Percentiles rank a stretch among this genome's conserved stretches.
Evolutionary conservation across 306 rosid genomes (phyloP).

Genomic region (Gynostemma pentaphyllum): DNA sequence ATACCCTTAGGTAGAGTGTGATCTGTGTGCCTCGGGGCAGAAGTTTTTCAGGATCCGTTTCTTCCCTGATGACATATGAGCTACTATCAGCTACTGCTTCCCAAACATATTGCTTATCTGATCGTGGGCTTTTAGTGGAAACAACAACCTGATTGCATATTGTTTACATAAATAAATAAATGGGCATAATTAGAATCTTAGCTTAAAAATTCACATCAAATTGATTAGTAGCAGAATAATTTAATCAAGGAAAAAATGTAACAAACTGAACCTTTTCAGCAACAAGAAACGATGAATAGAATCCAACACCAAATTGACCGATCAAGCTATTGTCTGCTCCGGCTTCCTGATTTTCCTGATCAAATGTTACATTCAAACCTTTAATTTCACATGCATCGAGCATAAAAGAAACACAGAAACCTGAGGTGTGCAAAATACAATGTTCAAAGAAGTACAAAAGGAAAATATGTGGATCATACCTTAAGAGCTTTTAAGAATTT

Average conservation of each 20-base stretch:
- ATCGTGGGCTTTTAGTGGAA: slow-evolving; percentile 88
- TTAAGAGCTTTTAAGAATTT: slow-evolving; percentile 84
- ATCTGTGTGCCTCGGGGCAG: slow-evolving; percentile 84
- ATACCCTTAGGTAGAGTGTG: slow-evolving; percentile 72
- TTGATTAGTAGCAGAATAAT: neutral
- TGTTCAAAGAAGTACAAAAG: neutral
- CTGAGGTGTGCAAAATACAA: neutral
- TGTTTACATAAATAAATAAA: neutral
- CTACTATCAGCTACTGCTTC: slow-evolving; percentile 85
- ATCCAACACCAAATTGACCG: slow-evolving; percentile 98
- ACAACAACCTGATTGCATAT: slow-evolving; percentile 62
- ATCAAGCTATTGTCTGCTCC: slow-evolving; percentile 88
- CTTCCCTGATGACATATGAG: slow-evolving; percentile 81
- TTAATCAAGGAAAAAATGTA: neutral
- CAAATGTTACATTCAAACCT: neutral
- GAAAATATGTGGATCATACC: slow-evolving; percentile 32
- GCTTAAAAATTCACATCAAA: neutral
- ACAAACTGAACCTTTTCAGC: slow-evolving; percentile 73
- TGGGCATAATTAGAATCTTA: neutral
- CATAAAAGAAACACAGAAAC: neutral
- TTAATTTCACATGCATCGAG: neutral
- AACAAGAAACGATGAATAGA: slow-evolving; percentile 96
- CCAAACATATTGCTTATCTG: slow-evolving; percentile 88
- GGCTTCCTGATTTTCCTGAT: slow-evolving; percentile 74
- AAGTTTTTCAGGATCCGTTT: slow-evolving; percentile 75